Percentiles rank a stretch among this genome's conserved stretches.
Evolutionary conservation across 495 filamentous ascomycete species (phyloP).

Genomic region (Copromyces sp.): DNA sequence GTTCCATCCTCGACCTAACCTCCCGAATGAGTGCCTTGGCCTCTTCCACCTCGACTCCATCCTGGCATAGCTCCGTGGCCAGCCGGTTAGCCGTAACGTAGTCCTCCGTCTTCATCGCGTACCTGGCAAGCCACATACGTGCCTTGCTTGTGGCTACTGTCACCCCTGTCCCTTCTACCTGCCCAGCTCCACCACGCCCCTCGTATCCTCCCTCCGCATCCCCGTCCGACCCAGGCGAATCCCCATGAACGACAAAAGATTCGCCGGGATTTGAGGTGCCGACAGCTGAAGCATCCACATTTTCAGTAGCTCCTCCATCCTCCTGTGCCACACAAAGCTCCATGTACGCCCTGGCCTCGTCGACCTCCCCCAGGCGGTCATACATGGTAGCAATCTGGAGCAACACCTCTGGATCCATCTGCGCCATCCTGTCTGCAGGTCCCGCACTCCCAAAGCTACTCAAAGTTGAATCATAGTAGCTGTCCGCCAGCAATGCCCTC

Average conservation of each 20-base stretch:
- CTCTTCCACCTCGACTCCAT: conserved; percentile 95
- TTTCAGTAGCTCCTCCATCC: conserved; percentile 41
- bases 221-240: conserved; percentile 38
- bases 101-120: conserved; percentile 64
- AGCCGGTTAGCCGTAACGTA: conserved; percentile 67
- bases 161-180: conserved; percentile 52
- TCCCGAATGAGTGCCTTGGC: conserved; percentile 92
- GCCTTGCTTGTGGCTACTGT: conserved; percentile 85
- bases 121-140: conserved; percentile 84
- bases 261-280: conserved; percentile 31
- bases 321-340: conserved; percentile 89
- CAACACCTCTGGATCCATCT: conserved; percentile 82
- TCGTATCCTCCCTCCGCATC: conserved; percentile 29
- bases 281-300: conserved; percentile 6
- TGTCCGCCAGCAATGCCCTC: conserved; percentile 74
- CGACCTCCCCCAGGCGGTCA: conserved; percentile 61
- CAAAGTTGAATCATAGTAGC: conserved; percentile 55
- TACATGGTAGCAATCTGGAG: conserved; percentile 85
- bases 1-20: conserved; percentile 69
- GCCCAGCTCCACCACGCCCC: neutral
- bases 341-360: conserved; percentile 86
- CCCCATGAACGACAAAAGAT: conserved; percentile 34
- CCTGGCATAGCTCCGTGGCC: conserved; percentile 85
- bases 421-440: conserved; percentile 26
- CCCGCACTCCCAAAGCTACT: conserved; percentile 36